A percentile compares a stretch with the other conserved stretches of the same genome.
phyloP scores from a whole-genome alignment of 2,329 filamentous ascomycete genomes.

The Dactylellina leptospora region DNA sequence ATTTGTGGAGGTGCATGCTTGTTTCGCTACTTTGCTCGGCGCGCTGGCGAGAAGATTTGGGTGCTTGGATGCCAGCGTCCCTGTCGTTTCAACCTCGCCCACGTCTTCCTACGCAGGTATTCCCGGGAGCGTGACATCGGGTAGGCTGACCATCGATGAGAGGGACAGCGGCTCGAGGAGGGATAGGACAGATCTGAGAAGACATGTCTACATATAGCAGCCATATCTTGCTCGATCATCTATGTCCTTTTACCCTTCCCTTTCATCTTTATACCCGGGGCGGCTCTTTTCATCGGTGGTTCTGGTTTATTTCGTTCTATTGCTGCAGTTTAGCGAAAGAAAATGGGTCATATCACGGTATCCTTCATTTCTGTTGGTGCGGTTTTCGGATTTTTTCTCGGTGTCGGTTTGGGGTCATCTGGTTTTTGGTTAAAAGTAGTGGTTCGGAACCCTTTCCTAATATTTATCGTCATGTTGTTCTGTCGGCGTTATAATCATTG shows the following conservation, averaged over 20 bases:
- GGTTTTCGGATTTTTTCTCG: constrained; percentile 11
- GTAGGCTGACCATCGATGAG: constrained; percentile 36
- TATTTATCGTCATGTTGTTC: not conserved
- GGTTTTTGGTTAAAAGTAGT: constrained; percentile 39
- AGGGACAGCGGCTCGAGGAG: constrained; percentile 25
- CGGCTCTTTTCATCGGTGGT: constrained; percentile 28
- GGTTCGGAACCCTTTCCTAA: constrained; percentile 7
- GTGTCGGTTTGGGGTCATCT: constrained; percentile 41
- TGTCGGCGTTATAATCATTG: too few species aligned
- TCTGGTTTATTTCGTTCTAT: constrained; percentile 34
- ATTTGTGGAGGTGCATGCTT: constrained; percentile 72
- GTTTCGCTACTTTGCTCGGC: constrained; percentile 70
- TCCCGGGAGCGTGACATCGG: constrained; percentile 41
- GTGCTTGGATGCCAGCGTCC: constrained; percentile 51
- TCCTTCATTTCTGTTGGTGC: constrained; percentile 19
- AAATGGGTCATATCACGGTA: constrained; percentile 42
- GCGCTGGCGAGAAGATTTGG: constrained; percentile 56
- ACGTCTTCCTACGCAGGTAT: constrained; percentile 37
- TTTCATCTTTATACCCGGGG: constrained; percentile 14
- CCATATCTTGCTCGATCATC: not conserved
- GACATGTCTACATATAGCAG: constrained; percentile 33
- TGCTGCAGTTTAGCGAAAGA: constrained; percentile 53
- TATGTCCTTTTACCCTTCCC: not conserved
- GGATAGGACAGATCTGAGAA: constrained; percentile 34
- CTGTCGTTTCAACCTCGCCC: constrained; percentile 25